Base-by-base conservation (phyloP, 2,329 filamentous ascomycete species). In the Pseudocercospora macadamiae region DNA sequence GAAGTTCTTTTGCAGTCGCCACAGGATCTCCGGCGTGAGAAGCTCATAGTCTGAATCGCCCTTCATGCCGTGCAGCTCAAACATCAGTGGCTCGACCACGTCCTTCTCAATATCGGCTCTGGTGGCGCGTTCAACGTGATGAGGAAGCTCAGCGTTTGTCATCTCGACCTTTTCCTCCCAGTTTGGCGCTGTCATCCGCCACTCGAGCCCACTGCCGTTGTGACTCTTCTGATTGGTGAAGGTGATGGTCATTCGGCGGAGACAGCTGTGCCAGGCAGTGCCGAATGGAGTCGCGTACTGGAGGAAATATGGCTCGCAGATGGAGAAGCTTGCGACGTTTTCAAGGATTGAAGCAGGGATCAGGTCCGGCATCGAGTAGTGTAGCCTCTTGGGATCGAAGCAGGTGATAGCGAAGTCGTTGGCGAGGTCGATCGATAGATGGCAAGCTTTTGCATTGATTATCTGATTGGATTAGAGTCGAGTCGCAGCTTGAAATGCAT, bases 231-330 rank as follows among this genome's bases (percentile, higher is more conserved):
- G 44, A 2, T 39, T 45, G 32, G 30, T 14, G 32, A 56, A 56
- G 14, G 34, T 42, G 23, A 56, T 39, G 1, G 45, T 56, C 54
- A 45, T 49, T 44, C 54, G 54, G 1, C 54, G 54, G 10, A 56
- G 54, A 16, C 14, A 51, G 45, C 51, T 37, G 54, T 49, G 45
- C 26, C 26, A 51, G 26, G 10, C 18, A 16, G 3, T 34, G 14
- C 23, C 32, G 10, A 12, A 23, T n/a, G 49, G 44, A 4, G 10
- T 36, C 3, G 34, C 21, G 54, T 30, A 56, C 10, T 30, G 16
- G 30, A 26, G 48, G 6, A 56, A 28, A 28, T 56, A 56, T 16
- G 45, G 54, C 12, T 56, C 54, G 18, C 44, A 51, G 16, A 56
- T 51, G 9, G 26, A 36, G 25, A 56, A 51, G 1, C 30, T 28